Evolutionary conservation across 768 basidiomycete species (phyloP), one percentile per base, ranked within the genome.

Genomic region (Collybia sp.): DNA sequence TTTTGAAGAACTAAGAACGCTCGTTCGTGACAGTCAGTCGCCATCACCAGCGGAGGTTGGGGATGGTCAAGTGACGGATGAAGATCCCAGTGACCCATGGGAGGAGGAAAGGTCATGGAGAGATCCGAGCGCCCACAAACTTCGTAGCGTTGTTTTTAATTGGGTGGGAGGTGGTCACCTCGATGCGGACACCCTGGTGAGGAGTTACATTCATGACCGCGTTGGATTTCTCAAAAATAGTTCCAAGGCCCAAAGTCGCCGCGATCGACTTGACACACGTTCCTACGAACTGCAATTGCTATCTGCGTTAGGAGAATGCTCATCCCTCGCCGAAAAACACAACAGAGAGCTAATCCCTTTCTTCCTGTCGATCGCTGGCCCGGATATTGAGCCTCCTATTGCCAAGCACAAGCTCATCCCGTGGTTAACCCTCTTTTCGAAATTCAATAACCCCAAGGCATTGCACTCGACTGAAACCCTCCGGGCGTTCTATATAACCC

Each of bases 391-490:
- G 4, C 57, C 69, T 3, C 73, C 69, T 38, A 62, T 87, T 6
- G 65, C 81, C 2, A 82, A 81, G 36, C 63, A 72, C 20, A 85
- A 83, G 58, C 76, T 96, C 9, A 67, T 67, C 12, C 72, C 79
- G 0, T 98, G 90, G 83, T 79, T 98, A 19, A 78, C 78, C 15
- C 74, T 98, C 10, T 90, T 97, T 63, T 76, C 88, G 42, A 95
- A 93, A 60, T 89, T 99, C 60, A 69, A 70, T 54, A 98, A 97
- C 58, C 95, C 94, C n/a, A 95, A 91, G 66, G 89, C 92, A 0
- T 69, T 94, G 1, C 77, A 82, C 58, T 73, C 80, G 6, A 79
- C 88, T 0, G 75, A 85, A 8, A 72, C 73, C 0, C 72, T 98
- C 4, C 78, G 76, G 35, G 42, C 69, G 1, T 59, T 92, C 17